Percentiles rank a stretch among this genome's conserved stretches.
phyloP scores from a whole-genome alignment of 331 rosid genomes.

The Malus hybrid region DNA sequence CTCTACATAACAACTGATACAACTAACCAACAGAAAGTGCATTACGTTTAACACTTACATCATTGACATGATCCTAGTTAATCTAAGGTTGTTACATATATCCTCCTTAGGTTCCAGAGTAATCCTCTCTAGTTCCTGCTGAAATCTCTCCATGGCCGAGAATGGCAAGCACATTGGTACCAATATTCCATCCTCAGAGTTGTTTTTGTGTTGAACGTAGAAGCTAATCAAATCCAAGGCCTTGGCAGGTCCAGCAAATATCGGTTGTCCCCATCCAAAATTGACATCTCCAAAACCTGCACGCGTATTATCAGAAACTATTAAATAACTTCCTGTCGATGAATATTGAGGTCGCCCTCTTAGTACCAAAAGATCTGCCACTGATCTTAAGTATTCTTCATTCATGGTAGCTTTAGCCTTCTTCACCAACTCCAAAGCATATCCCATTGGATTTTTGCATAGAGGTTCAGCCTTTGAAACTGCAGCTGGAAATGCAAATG shows the following conservation, averaged over 20 bases:
- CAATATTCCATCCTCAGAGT: background rate
- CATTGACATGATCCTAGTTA: too few relatives aligned
- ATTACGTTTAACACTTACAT: too few relatives aligned
- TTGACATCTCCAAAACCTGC: constrained; percentile 9
- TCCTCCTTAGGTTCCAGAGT: background rate
- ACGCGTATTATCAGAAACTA: background rate
- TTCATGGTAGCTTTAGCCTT: constrained; percentile 15
- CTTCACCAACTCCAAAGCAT: constrained; percentile 23
- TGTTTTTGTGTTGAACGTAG: constrained; percentile 10
- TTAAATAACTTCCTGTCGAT: background rate
- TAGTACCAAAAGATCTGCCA: constrained; percentile 16
- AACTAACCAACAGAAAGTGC: too few relatives aligned
- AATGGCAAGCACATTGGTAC: background rate
- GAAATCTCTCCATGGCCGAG: background rate
- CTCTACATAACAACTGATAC: too few relatives aligned
- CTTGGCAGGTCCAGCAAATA: constrained; percentile 17
- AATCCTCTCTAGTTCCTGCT: background rate
- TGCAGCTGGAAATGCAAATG: constrained; percentile 20
- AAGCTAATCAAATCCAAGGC: constrained; percentile 16
- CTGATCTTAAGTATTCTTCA: constrained; percentile 25
- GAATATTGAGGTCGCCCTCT: constrained; percentile 19
- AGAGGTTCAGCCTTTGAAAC: constrained; percentile 1
- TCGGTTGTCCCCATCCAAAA: constrained; percentile 39
- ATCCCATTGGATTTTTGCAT: constrained; percentile 1
- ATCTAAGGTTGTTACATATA: too few relatives aligned